phyloP scores from a whole-genome alignment of 495 filamentous ascomycete species.

The Astrothelium macrocarpum region DNA sequence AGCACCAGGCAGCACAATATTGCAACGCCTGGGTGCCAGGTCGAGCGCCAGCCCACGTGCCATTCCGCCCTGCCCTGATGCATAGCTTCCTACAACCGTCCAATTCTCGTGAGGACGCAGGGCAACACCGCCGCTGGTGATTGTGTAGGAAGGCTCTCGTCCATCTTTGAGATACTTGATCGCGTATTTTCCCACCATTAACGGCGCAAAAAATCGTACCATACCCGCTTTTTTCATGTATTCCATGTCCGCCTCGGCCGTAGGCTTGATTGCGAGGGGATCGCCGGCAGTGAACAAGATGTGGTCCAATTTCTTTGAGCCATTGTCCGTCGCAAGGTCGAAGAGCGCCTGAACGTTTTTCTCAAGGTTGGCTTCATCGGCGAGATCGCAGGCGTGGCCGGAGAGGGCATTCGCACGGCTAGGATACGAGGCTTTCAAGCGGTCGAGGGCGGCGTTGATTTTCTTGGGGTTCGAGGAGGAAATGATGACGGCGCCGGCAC shows the following conservation, averaged over 20 bases:
- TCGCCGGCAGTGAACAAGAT: constrained; percentile 54
- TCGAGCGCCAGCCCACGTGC: constrained; percentile 46
- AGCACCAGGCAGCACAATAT: constrained; percentile 46
- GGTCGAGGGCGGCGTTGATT: constrained; percentile 18
- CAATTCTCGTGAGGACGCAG: constrained; percentile 40
- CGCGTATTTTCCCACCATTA: constrained; percentile 46
- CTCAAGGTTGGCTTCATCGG: constrained; percentile 25
- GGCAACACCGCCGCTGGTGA: constrained; percentile 44
- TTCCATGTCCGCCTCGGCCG: constrained; percentile 35
- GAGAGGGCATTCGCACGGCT: constrained; percentile 16
- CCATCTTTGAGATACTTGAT: constrained; percentile 35
- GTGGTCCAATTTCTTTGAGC: constrained; percentile 42
- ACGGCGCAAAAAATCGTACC: constrained; percentile 43
- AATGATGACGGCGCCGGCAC: constrained; percentile 22
- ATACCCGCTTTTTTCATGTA: constrained; percentile 33
- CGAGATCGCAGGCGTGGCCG: constrained; percentile 25
- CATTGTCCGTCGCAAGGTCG: constrained; percentile 18
- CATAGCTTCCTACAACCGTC: constrained; percentile 35
- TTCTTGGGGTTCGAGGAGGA: constrained; percentile 28
- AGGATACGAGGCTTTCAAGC: constrained; percentile 24
- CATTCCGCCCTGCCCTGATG: constrained; percentile 34
- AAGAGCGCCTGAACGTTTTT: constrained; percentile 23
- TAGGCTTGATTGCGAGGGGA: constrained; percentile 26
- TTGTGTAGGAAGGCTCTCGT: constrained; percentile 39
- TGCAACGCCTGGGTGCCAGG: constrained; percentile 50